Base-by-base conservation (phyloP, 2,329 filamentous ascomycete genomes). In the Penicillium crustosum region DNA sequence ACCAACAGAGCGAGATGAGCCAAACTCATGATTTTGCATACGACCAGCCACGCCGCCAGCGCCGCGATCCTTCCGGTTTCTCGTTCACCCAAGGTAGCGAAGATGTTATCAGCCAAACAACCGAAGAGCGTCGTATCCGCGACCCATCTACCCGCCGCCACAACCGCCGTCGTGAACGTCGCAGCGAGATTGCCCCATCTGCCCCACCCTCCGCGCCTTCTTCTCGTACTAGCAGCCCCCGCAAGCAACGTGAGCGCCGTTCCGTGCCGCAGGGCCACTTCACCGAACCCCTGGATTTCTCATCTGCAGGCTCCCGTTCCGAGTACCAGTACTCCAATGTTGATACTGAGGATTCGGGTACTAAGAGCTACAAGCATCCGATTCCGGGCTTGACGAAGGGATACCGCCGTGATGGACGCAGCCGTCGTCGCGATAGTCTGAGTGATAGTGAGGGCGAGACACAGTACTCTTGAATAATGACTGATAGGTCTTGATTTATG, bases 361-460 rank as follows among this genome's bases (percentile, higher is more conserved):
- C 81, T 13, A 83, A 82, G 70, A 77, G 76, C 48, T 86, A 86
- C 65, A 79, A 81, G 27, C 83, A 83, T 70, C 78, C 83, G 9
- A 82, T 86, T 49, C 82, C 83, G 0, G 82, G 81, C 0, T 63
- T 85, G 65, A 82, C 77, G 58, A 75, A 75, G 61, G 76, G 75
- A 10, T 77, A 77, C 54, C 70, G 75, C 12, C 73, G 75, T 29
- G 72, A 74, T 36, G 68, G 68, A 19, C 66, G 68, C n/a, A 74
- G 79, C 38, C 72, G 75, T 19, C 70, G 81, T 44, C 75, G 81
- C 59, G 82, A 83, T 61, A 82, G 79, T 66, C 68, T 84, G 71
- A 83, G 81, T 66, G 82, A 84, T 61, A 83, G 81, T 61, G 81
- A 82, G 31, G 73, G 72, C 12, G 70, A 72, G 49, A 73, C 68